A percentile compares a stretch with the other conserved stretches of the same genome.
Conservation (phyloP, 164 flowering plant species). For the Houttuynia cordata region DNA sequence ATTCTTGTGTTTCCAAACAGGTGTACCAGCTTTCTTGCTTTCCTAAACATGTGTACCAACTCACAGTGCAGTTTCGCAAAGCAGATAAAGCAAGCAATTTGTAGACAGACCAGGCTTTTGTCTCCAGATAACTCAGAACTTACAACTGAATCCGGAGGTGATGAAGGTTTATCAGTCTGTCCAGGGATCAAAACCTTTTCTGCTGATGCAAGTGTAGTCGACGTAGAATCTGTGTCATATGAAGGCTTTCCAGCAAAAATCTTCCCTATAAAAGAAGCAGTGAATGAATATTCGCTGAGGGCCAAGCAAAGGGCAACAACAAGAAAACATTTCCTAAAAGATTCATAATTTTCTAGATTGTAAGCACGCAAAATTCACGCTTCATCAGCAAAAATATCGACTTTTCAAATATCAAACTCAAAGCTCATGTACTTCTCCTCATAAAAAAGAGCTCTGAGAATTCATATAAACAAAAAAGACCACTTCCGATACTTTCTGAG, state of each 20-base stretch:
- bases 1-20: no score
- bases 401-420: background rate
- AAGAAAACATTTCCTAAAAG: background rate
- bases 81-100: background rate
- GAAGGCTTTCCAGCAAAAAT: slow-evolving; percentile 45
- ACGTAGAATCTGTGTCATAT: slow-evolving; percentile 40
- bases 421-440: no score
- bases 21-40: no score
- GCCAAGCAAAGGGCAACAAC: background rate
- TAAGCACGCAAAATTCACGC: background rate
- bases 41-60: background rate
- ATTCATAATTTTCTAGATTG: background rate
- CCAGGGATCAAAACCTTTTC: slow-evolving; percentile 75
- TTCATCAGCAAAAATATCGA: no score
- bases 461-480: no score
- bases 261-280: slow-evolving; percentile 45
- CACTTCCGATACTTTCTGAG: no score
- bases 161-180: slow-evolving; percentile 33
- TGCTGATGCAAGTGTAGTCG: slow-evolving; percentile 41
- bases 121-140: slow-evolving; percentile 22
- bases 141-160: slow-evolving; percentile 32
- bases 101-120: slow-evolving; percentile 35
- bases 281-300: no score
- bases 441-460: no score
- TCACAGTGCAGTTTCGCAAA: background rate